phyloP scores from a whole-genome alignment of 2,329 filamentous ascomycete species.

The Xylariaceae sp. region DNA sequence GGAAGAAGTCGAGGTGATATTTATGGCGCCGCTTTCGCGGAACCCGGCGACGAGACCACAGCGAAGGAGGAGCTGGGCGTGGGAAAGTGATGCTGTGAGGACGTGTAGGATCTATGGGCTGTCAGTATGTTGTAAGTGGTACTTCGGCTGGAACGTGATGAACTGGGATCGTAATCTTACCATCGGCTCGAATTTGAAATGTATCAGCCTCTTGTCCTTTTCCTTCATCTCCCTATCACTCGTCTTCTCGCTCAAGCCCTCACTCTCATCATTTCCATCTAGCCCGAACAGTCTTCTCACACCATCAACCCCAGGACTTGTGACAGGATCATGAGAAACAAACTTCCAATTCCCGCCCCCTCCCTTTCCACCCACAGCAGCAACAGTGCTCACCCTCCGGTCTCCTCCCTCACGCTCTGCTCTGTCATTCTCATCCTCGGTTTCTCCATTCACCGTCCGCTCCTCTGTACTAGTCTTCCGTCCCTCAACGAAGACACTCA shows the following conservation, averaged over 20 bases:
- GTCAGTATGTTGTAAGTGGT: neutral
- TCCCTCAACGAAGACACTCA: slow-evolving; percentile 86
- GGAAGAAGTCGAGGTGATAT: slow-evolving; percentile 42
- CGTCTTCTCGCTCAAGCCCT: slow-evolving; percentile 32
- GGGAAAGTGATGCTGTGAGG: slow-evolving; percentile 67
- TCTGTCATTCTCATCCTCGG: slow-evolving; percentile 11
- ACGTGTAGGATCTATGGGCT: slow-evolving; percentile 76
- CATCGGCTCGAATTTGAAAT: slow-evolving; percentile 95
- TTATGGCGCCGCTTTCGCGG: slow-evolving; percentile 82
- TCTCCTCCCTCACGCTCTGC: slow-evolving; percentile 12
- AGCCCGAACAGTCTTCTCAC: neutral
- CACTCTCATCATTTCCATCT: slow-evolving; percentile 4
- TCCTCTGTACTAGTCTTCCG: slow-evolving; percentile 39
- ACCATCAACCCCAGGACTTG: slow-evolving; percentile 21
- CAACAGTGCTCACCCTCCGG: slow-evolving; percentile 35
- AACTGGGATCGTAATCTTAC: slow-evolving; percentile 56
- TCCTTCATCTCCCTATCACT: no score
- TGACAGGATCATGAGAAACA: slow-evolving; percentile 75
- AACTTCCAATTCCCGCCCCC: slow-evolving; percentile 81
- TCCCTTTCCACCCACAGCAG: slow-evolving; percentile 77
- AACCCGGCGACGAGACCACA: slow-evolving; percentile 81
- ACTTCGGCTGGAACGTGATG: neutral
- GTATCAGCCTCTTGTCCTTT: slow-evolving; percentile 51
- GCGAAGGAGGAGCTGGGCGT: slow-evolving; percentile 72
- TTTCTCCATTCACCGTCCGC: slow-evolving; percentile 18